phyloP scores from a whole-genome alignment of 805 yeast species.

The Kuraishia ogatae region DNA sequence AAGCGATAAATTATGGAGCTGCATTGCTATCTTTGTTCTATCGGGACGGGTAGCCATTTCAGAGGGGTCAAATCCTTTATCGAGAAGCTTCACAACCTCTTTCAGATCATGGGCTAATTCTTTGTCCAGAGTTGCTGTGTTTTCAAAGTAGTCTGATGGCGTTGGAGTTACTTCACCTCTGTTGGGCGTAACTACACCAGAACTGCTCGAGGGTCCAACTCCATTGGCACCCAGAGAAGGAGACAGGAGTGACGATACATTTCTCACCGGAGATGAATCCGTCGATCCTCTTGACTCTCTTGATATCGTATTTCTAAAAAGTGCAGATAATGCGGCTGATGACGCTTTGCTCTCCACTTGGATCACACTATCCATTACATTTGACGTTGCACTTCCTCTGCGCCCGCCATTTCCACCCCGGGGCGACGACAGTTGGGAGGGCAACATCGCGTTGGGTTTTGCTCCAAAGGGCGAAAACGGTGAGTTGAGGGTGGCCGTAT shows the following conservation, averaged over 20 bases:
- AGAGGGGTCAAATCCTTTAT: constrained; percentile 20
- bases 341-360: constrained; percentile 34
- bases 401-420: constrained; percentile 3
- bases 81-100: constrained; percentile 40
- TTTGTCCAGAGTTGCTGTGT: constrained; percentile 10
- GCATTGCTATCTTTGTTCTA: constrained; percentile 32
- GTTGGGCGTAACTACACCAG: neutral
- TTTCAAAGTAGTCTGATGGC: constrained; percentile 1
- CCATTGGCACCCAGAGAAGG: too few species aligned
- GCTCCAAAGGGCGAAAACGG: neutral
- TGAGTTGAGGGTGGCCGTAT: neutral
- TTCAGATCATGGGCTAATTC: constrained; percentile 32
- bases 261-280: neutral
- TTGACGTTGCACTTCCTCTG: constrained; percentile 8
- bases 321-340: constrained; percentile 36
- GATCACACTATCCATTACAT: constrained; percentile 16
- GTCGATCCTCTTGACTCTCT: neutral
- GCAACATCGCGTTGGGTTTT: neutral
- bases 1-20: constrained; percentile 50
- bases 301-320: constrained; percentile 24
- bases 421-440: neutral
- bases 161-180: constrained; percentile 2
- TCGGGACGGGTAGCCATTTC: constrained; percentile 19
- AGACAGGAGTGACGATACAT: neutral
- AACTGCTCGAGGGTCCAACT: too few species aligned